A percentile compares a stretch with the other conserved stretches of the same genome.
phyloP scores from a whole-genome alignment of 2,329 filamentous ascomycete genomes.

The Colletotrichum navitas region DNA sequence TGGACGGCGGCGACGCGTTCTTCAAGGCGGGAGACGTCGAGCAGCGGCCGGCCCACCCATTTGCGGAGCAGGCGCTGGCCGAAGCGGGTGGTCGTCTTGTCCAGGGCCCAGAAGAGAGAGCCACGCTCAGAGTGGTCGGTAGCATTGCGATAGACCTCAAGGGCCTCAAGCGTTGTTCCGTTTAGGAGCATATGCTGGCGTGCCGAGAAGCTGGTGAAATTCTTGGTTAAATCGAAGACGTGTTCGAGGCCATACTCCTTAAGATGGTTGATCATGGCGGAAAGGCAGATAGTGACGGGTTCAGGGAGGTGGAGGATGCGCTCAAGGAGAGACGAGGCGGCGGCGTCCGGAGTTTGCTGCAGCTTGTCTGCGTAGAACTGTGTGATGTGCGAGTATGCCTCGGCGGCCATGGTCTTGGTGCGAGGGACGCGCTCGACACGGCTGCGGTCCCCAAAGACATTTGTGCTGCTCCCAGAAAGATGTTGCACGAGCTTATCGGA shows the following conservation, averaged over 20 bases:
- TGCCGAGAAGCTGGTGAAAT: slow-evolving; percentile 96
- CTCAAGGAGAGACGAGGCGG: slow-evolving; percentile 77
- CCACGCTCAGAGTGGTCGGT: slow-evolving; percentile 88
- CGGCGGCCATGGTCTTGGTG: slow-evolving; percentile 83
- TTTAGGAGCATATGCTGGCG: slow-evolving; percentile 96
- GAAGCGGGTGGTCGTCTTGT: slow-evolving; percentile 91
- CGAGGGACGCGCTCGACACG: slow-evolving; percentile 85
- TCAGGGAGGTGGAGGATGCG: slow-evolving; percentile 89
- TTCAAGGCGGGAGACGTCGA: slow-evolving; percentile 81
- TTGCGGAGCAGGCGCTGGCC: slow-evolving; percentile 90
- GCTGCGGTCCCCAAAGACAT: slow-evolving; percentile 91
- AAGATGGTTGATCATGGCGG: slow-evolving; percentile 95
- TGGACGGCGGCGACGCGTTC: slow-evolving; percentile 87
- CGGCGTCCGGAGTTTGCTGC: slow-evolving; percentile 60
- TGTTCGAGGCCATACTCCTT: slow-evolving; percentile 94
- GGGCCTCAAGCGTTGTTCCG: slow-evolving; percentile 91
- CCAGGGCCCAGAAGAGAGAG: slow-evolving; percentile 94
- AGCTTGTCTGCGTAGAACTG: slow-evolving; percentile 92
- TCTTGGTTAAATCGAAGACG: slow-evolving; percentile 95
- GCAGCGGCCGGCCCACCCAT: slow-evolving; percentile 92
- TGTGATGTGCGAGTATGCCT: slow-evolving; percentile 89
- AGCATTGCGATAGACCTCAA: slow-evolving; percentile 96
- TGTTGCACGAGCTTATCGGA: slow-evolving; percentile 94
- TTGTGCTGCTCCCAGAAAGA: slow-evolving; percentile 88
- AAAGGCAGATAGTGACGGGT: slow-evolving; percentile 89